These are phyloP conservation scores for Rhodotorula graminis DNA, from an alignment of 768 basidiomycete species.

Conservation along the genomic window DNA sequence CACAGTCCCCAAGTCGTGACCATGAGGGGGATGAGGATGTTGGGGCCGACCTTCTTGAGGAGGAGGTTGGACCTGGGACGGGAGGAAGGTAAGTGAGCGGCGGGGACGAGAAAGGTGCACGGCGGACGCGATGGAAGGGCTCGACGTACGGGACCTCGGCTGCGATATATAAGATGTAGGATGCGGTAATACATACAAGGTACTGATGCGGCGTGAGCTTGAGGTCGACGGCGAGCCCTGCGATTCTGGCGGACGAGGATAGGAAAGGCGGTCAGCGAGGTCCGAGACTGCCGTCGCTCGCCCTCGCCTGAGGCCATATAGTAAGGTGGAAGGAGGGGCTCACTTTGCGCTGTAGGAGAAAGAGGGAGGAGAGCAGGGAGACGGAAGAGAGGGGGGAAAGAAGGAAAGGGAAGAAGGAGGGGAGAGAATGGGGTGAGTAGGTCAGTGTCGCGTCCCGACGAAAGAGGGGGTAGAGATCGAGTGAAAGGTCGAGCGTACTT, in stretches of 20 bases:
- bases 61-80: conserved; percentile 39
- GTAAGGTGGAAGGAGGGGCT: background rate
- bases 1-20: conserved; percentile 66
- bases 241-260: conserved; percentile 2
- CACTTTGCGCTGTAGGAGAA: background rate
- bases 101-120: background rate
- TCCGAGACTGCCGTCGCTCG: too few species aligned
- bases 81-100: conserved; percentile 20
- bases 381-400: background rate
- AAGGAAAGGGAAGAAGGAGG: background rate
- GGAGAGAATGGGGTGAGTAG: too few species aligned
- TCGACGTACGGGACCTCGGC: background rate
- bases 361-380: too few species aligned
- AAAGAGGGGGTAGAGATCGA: too few species aligned
- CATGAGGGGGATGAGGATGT: conserved; percentile 62
- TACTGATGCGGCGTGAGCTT: conserved; percentile 49
- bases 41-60: conserved; percentile 54
- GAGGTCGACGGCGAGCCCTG: conserved; percentile 3
- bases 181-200: conserved; percentile 47
- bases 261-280: background rate
- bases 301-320: too few species aligned
- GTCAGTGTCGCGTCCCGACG: too few species aligned
- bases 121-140: conserved; percentile 52
- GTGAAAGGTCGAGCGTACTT: background rate
- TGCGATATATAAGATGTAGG: conserved; percentile 49